Evolutionary conservation across 768 basidiomycete species (phyloP), one percentile per base, ranked within the genome.

Genomic region (Pisolithus marmoratus): DNA sequence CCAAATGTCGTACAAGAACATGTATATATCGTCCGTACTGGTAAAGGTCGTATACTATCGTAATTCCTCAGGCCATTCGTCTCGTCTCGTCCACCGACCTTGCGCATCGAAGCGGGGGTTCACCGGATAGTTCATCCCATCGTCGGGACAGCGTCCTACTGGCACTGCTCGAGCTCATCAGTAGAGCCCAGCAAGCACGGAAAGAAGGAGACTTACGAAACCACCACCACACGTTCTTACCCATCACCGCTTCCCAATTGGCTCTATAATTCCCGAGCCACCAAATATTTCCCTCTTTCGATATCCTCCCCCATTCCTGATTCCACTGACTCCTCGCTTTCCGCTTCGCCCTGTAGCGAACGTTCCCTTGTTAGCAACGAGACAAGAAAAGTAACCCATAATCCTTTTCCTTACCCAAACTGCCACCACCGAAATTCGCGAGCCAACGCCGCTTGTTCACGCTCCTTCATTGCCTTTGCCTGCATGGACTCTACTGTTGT

Each of bases 201-300:
- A 20, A 40, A 36, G 5, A 29, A 12, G 6, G 22, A 38, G 22
- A 82, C 85, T 79, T 67, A 94, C 93, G 70, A 56, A 94, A 75
- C 93, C 93, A 96, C 37, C 83, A 81, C 65, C 77, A 75, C 50
- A 67, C 65, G 52, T 71, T 78, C 31, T 59, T 67, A 8, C 94
- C 94, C 91, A 97, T 95, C 41, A 87, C 84, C 46, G 81, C 79
- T 58, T 79, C 77, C 93, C 93, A 96, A 57, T 84, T 85, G 40
- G 69, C 72, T 46, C 73, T 65, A 42, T 58, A 54, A 56, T 74
- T 79, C 24, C 88, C 94, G 34, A 81, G 68, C 83, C 86, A 90
- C 94, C 94, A 97, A 7, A 94, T 67, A 63, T 93, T 84, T 0
- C 87, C 92, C 62, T 94, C 94, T 27, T 74, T 80, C 7, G 76